Evolutionary conservation across 1,139 yeast genomes (phyloP).

Genomic region (Yamadazyma dendronema): DNA sequence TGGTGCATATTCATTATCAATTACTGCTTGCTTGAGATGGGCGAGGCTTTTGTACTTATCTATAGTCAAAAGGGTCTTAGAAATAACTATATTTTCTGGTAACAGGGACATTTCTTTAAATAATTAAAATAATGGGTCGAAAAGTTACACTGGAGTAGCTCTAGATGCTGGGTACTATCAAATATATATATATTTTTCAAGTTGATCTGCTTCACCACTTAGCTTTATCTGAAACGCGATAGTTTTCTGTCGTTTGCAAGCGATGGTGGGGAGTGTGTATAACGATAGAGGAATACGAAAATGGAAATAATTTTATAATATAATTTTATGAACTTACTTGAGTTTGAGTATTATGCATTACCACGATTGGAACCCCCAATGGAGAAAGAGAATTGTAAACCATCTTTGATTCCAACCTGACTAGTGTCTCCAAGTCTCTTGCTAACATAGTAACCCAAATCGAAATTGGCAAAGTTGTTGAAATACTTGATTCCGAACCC

Average conservation of each 20-base stretch:
- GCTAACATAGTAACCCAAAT: conserved; percentile 45
- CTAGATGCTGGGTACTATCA: neutral
- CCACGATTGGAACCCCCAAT: conserved; percentile 39
- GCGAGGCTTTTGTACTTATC: conserved; percentile 34
- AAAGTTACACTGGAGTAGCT: neutral
- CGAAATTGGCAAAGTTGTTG: conserved; percentile 47
- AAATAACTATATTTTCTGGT: conserved; percentile 38
- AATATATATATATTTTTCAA: neutral
- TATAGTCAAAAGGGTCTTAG: conserved; percentile 37
- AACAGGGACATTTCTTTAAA: conserved; percentile 22
- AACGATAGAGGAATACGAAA: too few species aligned
- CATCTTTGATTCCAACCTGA: conserved; percentile 39
- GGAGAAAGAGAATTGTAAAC: conserved; percentile 47
- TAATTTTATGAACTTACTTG: too few species aligned
- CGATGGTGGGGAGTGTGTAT: too few species aligned
- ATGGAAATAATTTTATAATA: neutral
- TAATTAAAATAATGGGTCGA: too few species aligned
- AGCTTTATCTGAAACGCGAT: too few species aligned
- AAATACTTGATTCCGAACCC: conserved; percentile 46
- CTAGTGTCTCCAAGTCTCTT: conserved; percentile 22
- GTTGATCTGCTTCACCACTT: too few species aligned
- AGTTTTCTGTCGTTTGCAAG: too few species aligned
- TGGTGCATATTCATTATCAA: conserved; percentile 33
- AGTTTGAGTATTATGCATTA: neutral
- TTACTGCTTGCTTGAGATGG: conserved; percentile 30